Evolutionary conservation across 441 rosid species (phyloP), one percentile per base, ranked within the genome.

Genomic region (Erodium texanum): DNA sequence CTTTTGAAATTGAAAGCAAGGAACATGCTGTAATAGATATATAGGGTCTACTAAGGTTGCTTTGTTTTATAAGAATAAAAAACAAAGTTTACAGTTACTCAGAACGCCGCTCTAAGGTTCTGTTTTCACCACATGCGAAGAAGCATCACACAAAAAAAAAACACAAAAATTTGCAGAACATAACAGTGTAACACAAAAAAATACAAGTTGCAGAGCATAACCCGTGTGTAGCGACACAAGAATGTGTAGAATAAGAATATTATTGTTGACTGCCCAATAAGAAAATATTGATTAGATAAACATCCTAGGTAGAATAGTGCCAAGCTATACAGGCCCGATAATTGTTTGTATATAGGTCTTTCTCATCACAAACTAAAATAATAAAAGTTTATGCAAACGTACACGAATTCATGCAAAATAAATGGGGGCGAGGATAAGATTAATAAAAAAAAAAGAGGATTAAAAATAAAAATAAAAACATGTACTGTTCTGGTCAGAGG

Each of bases 401-500:
- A 65, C 73, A 62, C 36, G 72, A 74, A 10, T 76, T 56, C 54
- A 24, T 45, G 50, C 58, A 73, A n/a, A 78, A 20, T 18, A 36
- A 7, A 7, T 0, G 61, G 61, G 61, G 54, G n/a, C 48, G 12
- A 24, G 20, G 36, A 11, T 27, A 64, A 65, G 19, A 71, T 43
- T 10, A 22, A 54, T 43, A 38, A 63, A 56, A 24, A 62, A 38
- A 64, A 73, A 38, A 56, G 38, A 27, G 2, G 4, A 27, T 27
- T 27, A 27, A 27, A 27, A n/a, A n/a, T n/a, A n/a, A n/a, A n/a
- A n/a, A n/a, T n/a, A n/a, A n/a, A 27, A 27, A 27, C 29, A 27
- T 27, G 29, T 27, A 27, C 29, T 75, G 69, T 66, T 79, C 62
- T 41, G 78, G 84, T 82, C 83, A 86, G 81, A 77, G 62, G 71